Conservation (phyloP, 495 filamentous ascomycete genomes). For the Friedmanniomyces endolithicus region DNA sequence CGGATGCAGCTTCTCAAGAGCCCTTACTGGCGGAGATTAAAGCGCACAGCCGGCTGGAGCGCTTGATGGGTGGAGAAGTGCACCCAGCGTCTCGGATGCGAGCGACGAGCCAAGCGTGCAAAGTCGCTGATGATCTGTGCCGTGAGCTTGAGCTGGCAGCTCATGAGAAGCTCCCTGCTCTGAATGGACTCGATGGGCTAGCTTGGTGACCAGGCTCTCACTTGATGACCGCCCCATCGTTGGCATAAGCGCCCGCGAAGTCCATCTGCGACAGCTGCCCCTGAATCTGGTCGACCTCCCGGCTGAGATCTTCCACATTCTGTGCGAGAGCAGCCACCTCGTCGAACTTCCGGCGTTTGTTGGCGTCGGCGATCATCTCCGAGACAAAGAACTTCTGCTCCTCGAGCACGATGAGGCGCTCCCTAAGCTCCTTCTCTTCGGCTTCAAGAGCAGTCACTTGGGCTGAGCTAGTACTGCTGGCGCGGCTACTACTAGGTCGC, state of each 20-base stretch:
- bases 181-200: not conserved
- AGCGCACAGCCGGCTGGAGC: not conserved
- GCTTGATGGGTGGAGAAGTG: conserved; percentile 1
- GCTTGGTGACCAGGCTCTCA: conserved; percentile 1
- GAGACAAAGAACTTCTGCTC: conserved; percentile 88
- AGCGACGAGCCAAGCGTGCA: conserved; percentile 4
- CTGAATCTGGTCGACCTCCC: conserved; percentile 62
- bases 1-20: not conserved
- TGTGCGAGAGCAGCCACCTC: conserved; percentile 67
- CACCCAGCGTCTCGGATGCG: conserved; percentile 1
- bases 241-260: conserved; percentile 28
- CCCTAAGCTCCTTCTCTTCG: conserved; percentile 76
- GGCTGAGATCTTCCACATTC: conserved; percentile 74
- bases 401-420: conserved; percentile 78
- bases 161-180: not conserved
- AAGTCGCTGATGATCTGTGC: conserved; percentile 10
- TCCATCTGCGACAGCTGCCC: conserved; percentile 44
- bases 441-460: conserved; percentile 62
- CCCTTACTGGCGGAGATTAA: conserved; percentile 3
- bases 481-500: conserved; percentile 22
- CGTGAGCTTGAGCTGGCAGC: conserved; percentile 1
- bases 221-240: conserved; percentile 7
- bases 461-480: conserved; percentile 9
- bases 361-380: conserved; percentile 76
- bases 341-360: conserved; percentile 71